Percentiles rank a stretch among this genome's conserved stretches.
Evolutionary conservation across 1,284 basidiomycete species (phyloP).

Genomic region (Ceratobasidium sp.): DNA sequence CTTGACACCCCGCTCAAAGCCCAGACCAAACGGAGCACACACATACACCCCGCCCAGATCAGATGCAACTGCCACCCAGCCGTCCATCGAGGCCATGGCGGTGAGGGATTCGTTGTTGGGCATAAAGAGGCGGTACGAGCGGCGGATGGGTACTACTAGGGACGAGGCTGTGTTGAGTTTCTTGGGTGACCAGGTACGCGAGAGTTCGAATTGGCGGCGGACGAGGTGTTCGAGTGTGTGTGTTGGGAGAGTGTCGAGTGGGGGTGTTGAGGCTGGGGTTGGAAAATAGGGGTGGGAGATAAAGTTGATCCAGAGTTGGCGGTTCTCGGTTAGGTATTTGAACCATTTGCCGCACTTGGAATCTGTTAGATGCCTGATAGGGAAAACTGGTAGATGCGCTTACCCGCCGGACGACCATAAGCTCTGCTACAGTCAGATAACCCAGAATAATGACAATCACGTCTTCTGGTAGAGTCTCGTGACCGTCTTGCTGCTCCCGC

Average conservation of each 20-base stretch:
- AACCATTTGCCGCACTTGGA: slow-evolving; percentile 32
- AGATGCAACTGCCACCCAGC: slow-evolving; percentile 42
- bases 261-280: background rate
- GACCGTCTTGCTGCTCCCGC: background rate
- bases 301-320: slow-evolving; percentile 24
- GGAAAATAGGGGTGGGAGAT: slow-evolving; percentile 32
- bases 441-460: slow-evolving; percentile 30
- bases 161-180: background rate
- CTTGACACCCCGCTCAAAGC: background rate
- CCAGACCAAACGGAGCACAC: slow-evolving; percentile 22
- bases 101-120: slow-evolving; percentile 40
- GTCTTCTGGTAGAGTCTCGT: slow-evolving; percentile 24
- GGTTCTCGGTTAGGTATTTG: slow-evolving; percentile 29
- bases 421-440: slow-evolving; percentile 26
- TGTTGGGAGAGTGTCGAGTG: background rate
- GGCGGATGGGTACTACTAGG: background rate
- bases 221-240: slow-evolving; percentile 14
- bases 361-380: background rate
- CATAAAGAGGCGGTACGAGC: slow-evolving; percentile 21
- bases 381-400: background rate
- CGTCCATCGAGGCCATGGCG: slow-evolving; percentile 41
- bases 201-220: slow-evolving; percentile 34
- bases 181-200: slow-evolving; percentile 34
- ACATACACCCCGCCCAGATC: slow-evolving; percentile 36
- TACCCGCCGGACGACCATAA: slow-evolving; percentile 24